These are phyloP conservation scores for Talaromyces borbonicus DNA, from an alignment of 495 filamentous ascomycete genomes.

Conservation along the genomic window DNA sequence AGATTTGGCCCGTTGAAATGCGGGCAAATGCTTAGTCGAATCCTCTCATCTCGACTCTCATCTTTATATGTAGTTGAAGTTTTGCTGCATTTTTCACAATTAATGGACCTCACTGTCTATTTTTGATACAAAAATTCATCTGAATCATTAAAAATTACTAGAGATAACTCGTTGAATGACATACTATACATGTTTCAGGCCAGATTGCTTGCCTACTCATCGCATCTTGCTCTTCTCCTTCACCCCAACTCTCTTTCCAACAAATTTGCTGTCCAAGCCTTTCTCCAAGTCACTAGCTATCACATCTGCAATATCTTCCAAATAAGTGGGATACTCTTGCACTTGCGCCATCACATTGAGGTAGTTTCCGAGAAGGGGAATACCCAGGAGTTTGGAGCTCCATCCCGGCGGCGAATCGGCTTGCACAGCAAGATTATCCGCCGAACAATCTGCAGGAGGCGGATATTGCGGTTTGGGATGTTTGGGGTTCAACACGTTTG, in stretches of 20 bases:
- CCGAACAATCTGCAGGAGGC: slow-evolving; percentile 10
- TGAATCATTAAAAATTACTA: too few relatives aligned
- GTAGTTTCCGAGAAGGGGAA: slow-evolving; percentile 15
- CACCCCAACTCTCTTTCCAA: slow-evolving; percentile 21
- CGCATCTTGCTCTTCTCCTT: slow-evolving; percentile 10
- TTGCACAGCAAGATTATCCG: slow-evolving; percentile 14
- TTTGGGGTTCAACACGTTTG: slow-evolving; percentile 15
- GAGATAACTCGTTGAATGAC: background rate
- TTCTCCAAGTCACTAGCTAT: slow-evolving; percentile 25
- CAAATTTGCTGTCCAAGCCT: slow-evolving; percentile 12
- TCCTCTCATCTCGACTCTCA: too few relatives aligned
- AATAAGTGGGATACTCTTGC: slow-evolving; percentile 12
- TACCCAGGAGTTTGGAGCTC: slow-evolving; percentile 7
- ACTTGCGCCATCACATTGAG: slow-evolving; percentile 13
- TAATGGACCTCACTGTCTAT: too few relatives aligned
- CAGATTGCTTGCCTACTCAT: background rate
- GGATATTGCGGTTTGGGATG: slow-evolving; percentile 11
- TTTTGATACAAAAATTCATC: too few relatives aligned
- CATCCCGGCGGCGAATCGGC: slow-evolving; percentile 13
- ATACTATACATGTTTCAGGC: background rate
- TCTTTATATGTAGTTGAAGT: too few relatives aligned
- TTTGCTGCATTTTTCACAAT: too few relatives aligned
- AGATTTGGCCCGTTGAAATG: too few relatives aligned
- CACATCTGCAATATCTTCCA: slow-evolving; percentile 27
- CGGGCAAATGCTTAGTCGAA: too few relatives aligned